These are phyloP conservation scores for Geotrichum histeridarum DNA, from an alignment of 1,139 yeast genomes.

Conservation along the genomic window DNA sequence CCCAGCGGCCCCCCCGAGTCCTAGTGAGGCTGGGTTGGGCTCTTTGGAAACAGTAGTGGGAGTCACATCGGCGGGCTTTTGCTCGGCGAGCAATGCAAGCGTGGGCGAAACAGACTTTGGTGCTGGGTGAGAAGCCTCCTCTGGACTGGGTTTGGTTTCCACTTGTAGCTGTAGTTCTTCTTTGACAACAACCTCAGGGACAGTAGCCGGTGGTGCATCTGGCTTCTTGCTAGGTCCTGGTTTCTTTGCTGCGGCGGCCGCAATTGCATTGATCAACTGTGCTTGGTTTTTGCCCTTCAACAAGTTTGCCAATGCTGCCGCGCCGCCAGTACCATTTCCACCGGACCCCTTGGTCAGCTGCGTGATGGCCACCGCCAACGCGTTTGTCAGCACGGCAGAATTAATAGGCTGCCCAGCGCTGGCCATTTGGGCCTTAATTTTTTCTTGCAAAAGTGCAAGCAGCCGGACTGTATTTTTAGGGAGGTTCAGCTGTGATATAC, in stretches of 20 bases:
- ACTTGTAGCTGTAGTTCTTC: neutral
- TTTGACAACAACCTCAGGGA: neutral
- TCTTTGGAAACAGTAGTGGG: neutral
- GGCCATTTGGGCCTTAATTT: slow-evolving; percentile 36
- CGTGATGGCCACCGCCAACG: slow-evolving; percentile 86
- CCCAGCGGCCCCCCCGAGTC: neutral
- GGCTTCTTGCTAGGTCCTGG: neutral
- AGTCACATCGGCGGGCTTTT: neutral
- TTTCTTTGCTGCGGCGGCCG: slow-evolving; percentile 53
- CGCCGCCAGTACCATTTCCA: slow-evolving; percentile 49
- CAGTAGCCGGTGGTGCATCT: neutral
- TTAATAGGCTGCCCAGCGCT: slow-evolving; percentile 32
- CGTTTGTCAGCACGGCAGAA: slow-evolving; percentile 73
- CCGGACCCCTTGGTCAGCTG: slow-evolving; percentile 85
- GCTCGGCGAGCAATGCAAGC: neutral
- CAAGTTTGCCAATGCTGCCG: slow-evolving; percentile 53
- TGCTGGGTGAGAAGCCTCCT: too few species aligned
- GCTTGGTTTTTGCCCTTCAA: slow-evolving; percentile 84
- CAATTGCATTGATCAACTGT: slow-evolving; percentile 75
- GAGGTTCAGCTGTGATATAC: slow-evolving; percentile 22
- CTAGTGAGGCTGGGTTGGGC: neutral
- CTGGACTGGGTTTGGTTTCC: too few species aligned
- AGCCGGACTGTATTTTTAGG: slow-evolving; percentile 37
- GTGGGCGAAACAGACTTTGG: too few species aligned
- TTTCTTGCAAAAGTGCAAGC: slow-evolving; percentile 34